Evolutionary conservation across 805 yeast genomes (phyloP), one percentile per base, ranked within the genome.

Genomic region (Spathaspora passalidarum): DNA sequence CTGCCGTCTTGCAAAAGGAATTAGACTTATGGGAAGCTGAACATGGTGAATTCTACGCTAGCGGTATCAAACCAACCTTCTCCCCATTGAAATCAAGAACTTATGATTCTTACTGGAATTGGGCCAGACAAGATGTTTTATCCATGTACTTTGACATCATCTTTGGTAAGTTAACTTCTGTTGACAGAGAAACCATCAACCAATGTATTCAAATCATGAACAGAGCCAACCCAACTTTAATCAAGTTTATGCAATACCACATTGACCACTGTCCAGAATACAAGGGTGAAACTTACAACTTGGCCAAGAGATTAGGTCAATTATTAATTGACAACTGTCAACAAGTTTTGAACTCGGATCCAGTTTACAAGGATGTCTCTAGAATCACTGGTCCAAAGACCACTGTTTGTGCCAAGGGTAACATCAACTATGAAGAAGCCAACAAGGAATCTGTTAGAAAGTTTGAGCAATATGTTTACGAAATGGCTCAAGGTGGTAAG

Each of bases 101-200:
- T 45, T 94, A 92, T 68, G 98, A 94, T 71, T 90, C 97, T 18
- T 90, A 91, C 71, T 94, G 99, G 99, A 95, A 95, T 71, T 94
- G 99, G 99, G 97, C 98, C 40, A 88, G 97, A 70, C 99, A 94
- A 76, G 96, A 94, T 66, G 87, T 94, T 50, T 75, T 94, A 57
- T 81, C 90, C 42, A 85, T 94, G 88, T 94, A 88, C 73, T 94
- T 81, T 65, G 97, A 94, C 69, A 90, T 94, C 60, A 90, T 94
- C 57, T 95, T 94, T 68, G 99, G 99, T 66, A 85, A 88, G 53
- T 79, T 86, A 52, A 82, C 90, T 51, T 84, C 88, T 49, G 86
- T 94, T 55, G 98, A 94, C 68, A 83, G 99, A 67, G 97, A 94
- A 73, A 90, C 95, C 52, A 96, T 94, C 51, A 81, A 92, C 54